phyloP scores from a whole-genome alignment of 2,329 filamentous ascomycete genomes.

The Aspergillus amoenus region DNA sequence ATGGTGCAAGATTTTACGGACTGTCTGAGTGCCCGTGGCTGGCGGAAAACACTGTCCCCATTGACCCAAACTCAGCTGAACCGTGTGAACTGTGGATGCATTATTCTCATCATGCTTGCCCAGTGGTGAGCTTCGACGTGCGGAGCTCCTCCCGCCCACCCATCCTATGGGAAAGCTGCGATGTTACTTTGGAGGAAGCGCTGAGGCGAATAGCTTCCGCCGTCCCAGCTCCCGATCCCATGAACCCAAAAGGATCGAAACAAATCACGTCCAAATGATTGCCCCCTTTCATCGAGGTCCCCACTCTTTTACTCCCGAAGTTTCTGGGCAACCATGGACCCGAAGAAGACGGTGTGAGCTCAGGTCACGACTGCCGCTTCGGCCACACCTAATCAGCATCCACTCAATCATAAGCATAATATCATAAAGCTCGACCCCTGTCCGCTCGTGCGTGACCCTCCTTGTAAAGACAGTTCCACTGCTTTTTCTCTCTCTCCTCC shows the following conservation, averaged over 20 bases:
- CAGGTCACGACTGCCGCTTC: not conserved
- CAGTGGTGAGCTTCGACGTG: conserved; percentile 1
- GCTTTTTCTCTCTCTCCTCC: not conserved
- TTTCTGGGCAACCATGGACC: conserved; percentile 2
- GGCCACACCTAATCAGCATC: conserved; percentile 1
- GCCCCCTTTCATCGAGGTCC: conserved; percentile 5
- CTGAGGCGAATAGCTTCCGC: not conserved
- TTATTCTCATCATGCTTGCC: not conserved
- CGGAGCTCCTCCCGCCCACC: not conserved
- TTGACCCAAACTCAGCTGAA: conserved; percentile 10
- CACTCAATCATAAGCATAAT: conserved; percentile 3
- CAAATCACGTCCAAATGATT: conserved; percentile 6
- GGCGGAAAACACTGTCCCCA: conserved; percentile 11
- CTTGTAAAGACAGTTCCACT: not conserved
- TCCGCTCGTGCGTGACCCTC: not conserved
- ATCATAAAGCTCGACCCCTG: not conserved
- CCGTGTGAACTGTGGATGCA: conserved; percentile 4
- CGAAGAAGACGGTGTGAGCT: not conserved
- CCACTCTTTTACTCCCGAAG: not conserved
- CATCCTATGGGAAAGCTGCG: not conserved
- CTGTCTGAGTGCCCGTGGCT: conserved; percentile 11
- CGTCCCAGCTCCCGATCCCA: not conserved
- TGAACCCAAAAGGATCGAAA: not conserved
- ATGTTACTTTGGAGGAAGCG: not conserved
- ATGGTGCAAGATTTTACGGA: not conserved